Evolutionary conservation across 352 stramenopile species (phyloP).

Genomic region (Phytophthora melonis): DNA sequence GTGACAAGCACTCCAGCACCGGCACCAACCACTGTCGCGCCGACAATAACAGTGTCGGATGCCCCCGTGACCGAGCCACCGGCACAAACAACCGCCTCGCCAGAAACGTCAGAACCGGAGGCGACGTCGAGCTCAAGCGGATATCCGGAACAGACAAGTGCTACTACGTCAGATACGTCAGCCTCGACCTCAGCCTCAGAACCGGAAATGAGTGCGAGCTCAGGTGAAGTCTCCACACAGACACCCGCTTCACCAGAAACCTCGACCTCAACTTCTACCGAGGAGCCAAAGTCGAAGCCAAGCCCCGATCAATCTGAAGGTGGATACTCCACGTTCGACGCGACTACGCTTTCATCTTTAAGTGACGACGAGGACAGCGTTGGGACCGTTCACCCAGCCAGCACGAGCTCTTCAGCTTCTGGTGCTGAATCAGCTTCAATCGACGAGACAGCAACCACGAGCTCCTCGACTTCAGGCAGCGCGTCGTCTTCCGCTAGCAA

Average conservation of each 20-base stretch:
- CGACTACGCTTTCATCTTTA: constrained; percentile 15
- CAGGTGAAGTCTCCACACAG: not conserved
- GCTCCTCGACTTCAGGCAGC: not conserved
- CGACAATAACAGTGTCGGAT: not conserved
- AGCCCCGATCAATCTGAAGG: constrained; percentile 9
- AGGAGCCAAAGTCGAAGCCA: not conserved
- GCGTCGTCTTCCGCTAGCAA: not conserved
- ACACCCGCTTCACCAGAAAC: constrained; percentile 8
- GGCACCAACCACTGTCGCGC: not conserved
- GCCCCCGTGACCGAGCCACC: not conserved
- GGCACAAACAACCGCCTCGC: not conserved
- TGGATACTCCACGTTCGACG: constrained; percentile 8
- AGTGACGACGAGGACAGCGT: constrained; percentile 7
- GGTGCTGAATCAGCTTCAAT: constrained; percentile 3
- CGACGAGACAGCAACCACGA: not conserved
- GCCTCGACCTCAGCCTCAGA: not conserved
- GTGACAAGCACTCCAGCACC: not conserved
- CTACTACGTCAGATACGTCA: not conserved
- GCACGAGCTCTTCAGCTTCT: constrained; percentile 7
- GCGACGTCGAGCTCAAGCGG: no score
- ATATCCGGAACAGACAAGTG: no score
- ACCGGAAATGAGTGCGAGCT: not conserved
- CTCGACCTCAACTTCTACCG: not conserved
- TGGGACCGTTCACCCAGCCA: constrained; percentile 23
- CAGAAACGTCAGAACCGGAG: no score